Conservation (phyloP, 805 yeast genomes). For the Osmozyma mogii region DNA sequence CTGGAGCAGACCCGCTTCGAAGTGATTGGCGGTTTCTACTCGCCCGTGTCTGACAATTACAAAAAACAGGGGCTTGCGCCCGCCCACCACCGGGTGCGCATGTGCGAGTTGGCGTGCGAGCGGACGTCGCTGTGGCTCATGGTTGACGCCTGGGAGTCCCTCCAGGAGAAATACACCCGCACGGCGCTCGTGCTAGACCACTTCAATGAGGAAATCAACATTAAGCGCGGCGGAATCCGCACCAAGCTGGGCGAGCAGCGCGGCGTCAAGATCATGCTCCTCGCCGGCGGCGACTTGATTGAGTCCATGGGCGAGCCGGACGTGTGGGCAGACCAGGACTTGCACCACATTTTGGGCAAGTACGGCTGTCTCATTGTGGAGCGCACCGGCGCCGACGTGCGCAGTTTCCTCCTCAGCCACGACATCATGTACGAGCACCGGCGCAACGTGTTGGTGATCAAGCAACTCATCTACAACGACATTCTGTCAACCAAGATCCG, state of each 20-base stretch:
- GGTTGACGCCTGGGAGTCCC: constrained; percentile 99
- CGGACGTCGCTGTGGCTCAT: constrained; percentile 94
- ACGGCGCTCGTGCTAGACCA: constrained; percentile 95
- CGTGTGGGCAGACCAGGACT: constrained; percentile 95
- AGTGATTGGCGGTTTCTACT: constrained; percentile 92
- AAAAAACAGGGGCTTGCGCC: constrained; percentile 89
- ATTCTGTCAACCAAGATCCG: constrained; percentile 93
- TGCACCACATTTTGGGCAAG: constrained; percentile 90
- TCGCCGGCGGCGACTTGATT: constrained; percentile 96
- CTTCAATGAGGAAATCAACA: constrained; percentile 90
- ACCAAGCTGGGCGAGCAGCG: constrained; percentile 51
- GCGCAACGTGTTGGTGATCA: constrained; percentile 85
- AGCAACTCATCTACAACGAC: constrained; percentile 93
- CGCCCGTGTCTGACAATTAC: constrained; percentile 91
- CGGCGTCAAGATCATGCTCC: constrained; percentile 89
- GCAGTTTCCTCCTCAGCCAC: constrained; percentile 84
- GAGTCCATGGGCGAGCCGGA: constrained; percentile 99
- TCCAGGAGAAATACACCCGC: constrained; percentile 84
- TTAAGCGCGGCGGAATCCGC: constrained; percentile 77
- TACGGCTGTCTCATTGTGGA: constrained; percentile 96
- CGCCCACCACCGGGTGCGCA: constrained; percentile 82
- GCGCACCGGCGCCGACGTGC: constrained; percentile 92
- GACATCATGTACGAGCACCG: constrained; percentile 97
- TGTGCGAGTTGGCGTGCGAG: constrained; percentile 98
- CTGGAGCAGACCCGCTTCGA: constrained; percentile 89